Conservation (phyloP, 768 basidiomycete genomes). For the Russula griseocarnosa region DNA sequence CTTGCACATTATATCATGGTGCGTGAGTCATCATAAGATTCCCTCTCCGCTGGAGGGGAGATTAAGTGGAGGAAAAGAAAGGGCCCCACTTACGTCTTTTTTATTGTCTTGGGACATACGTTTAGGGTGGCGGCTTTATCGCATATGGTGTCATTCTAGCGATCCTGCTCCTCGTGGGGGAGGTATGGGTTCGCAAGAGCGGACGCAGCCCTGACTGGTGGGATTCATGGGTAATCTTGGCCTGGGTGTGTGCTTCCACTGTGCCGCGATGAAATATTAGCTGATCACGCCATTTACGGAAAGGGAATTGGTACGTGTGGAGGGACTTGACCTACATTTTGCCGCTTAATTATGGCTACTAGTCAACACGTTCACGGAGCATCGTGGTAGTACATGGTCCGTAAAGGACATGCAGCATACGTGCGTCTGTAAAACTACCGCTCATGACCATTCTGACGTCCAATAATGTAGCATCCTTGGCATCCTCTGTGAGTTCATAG, state of each 20-base stretch:
- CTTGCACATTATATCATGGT: slow-evolving; percentile 84
- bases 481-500: slow-evolving; percentile 53
- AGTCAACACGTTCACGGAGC: slow-evolving; percentile 94
- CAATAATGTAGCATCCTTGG: slow-evolving; percentile 55
- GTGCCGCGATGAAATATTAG: background rate
- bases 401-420: slow-evolving; percentile 96
- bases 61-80: background rate
- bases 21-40: slow-evolving; percentile 20
- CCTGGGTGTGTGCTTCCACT: slow-evolving; percentile 44
- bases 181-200: slow-evolving; percentile 67
- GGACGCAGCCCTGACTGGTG: slow-evolving; percentile 80
- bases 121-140: slow-evolving; percentile 78
- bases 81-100: background rate
- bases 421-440: slow-evolving; percentile 41
- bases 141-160: slow-evolving; percentile 81
- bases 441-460: slow-evolving; percentile 11
- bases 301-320: slow-evolving; percentile 29
- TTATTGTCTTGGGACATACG: background rate
- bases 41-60: background rate
- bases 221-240: slow-evolving; percentile 66
- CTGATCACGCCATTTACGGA: slow-evolving; percentile 1
- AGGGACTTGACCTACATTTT: background rate
- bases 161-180: slow-evolving; percentile 71
- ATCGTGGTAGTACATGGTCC: slow-evolving; percentile 75
- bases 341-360: slow-evolving; percentile 2